Percentiles rank a stretch among this genome's conserved stretches.
phyloP scores from a whole-genome alignment of 2,329 filamentous ascomycete species.

The Venturia carpophila region DNA sequence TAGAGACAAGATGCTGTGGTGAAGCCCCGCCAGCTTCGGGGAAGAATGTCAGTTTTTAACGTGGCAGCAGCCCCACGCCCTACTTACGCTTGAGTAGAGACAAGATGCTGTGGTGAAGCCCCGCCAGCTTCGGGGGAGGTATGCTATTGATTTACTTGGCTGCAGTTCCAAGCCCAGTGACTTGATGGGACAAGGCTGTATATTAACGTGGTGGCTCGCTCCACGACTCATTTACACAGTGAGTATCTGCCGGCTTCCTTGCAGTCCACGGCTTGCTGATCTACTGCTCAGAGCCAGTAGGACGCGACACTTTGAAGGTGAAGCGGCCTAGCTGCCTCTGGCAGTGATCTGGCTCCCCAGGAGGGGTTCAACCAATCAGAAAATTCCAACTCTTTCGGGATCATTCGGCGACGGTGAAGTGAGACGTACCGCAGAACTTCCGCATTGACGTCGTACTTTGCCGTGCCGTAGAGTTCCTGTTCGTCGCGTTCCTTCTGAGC shows the following conservation, averaged over 20 bases:
- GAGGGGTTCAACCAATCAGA: not conserved
- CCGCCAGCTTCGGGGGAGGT: not conserved
- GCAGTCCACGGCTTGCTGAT: not conserved
- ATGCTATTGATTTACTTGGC: not conserved
- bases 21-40: slow-evolving; percentile 1
- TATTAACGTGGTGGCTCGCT: not conserved
- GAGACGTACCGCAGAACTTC: not conserved
- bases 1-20: not conserved
- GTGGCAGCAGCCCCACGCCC: not conserved
- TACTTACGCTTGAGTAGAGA: not conserved
- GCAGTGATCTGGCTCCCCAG: not conserved
- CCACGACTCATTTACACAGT: not conserved
- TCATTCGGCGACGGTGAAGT: not conserved
- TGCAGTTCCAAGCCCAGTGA: not conserved
- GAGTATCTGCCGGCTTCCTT: not conserved
- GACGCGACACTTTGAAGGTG: not conserved
- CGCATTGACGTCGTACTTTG: not conserved
- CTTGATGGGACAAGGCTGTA: not conserved
- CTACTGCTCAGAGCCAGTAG: not conserved
- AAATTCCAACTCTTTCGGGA: not conserved
- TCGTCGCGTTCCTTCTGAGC: not conserved
- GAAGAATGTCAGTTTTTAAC: not conserved
- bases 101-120: slow-evolving; percentile 1
- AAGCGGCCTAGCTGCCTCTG: not conserved
- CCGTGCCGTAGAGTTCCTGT: not conserved